Percentiles rank a stretch among this genome's conserved stretches.
These are phyloP conservation scores for Ramaria sp. DNA, from an alignment of 768 basidiomycete species.

Conservation along the genomic window DNA sequence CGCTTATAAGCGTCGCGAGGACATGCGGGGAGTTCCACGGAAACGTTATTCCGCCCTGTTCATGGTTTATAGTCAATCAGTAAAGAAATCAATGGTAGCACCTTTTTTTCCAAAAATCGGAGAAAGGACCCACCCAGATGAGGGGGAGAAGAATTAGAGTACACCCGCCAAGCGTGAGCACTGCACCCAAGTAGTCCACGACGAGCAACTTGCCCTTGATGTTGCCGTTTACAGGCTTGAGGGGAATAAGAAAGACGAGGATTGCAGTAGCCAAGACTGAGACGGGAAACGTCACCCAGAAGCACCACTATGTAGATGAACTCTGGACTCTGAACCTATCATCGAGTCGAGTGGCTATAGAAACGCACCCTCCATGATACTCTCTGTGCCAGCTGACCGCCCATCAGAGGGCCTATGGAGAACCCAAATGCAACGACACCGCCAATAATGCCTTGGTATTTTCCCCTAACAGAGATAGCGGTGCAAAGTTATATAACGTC, in stretches of 20 bases:
- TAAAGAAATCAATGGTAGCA: too few species aligned
- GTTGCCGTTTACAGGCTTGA: slow-evolving; percentile 56
- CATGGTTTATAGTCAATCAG: neutral
- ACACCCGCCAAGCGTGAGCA: slow-evolving; percentile 48
- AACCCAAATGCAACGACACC: slow-evolving; percentile 51
- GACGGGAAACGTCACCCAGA: slow-evolving; percentile 60
- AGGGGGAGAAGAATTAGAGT: slow-evolving; percentile 57
- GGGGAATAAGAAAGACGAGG: slow-evolving; percentile 51
- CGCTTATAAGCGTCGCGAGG: slow-evolving; percentile 45
- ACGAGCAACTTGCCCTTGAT: slow-evolving; percentile 51
- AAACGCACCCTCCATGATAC: slow-evolving; percentile 43
- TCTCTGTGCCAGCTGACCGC: slow-evolving; percentile 52
- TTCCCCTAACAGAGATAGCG: slow-evolving; percentile 38
- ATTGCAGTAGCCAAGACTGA: slow-evolving; percentile 42
- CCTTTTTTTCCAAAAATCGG: too few species aligned
- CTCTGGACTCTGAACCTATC: neutral
- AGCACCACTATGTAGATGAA: slow-evolving; percentile 46
- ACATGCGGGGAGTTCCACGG: slow-evolving; percentile 62
- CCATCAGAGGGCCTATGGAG: slow-evolving; percentile 55
- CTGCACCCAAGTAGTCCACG: slow-evolving; percentile 52
- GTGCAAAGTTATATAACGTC: too few species aligned
- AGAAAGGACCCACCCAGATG: slow-evolving; percentile 71
- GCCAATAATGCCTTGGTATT: slow-evolving; percentile 69
- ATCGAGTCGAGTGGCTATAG: neutral
- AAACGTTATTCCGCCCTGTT: slow-evolving; percentile 59